Percentiles rank a stretch among this genome's conserved stretches.
These are phyloP conservation scores for Syncephalis fuscata DNA, from an alignment of 371 early-diverging fungal species.

Conservation along the genomic window DNA sequence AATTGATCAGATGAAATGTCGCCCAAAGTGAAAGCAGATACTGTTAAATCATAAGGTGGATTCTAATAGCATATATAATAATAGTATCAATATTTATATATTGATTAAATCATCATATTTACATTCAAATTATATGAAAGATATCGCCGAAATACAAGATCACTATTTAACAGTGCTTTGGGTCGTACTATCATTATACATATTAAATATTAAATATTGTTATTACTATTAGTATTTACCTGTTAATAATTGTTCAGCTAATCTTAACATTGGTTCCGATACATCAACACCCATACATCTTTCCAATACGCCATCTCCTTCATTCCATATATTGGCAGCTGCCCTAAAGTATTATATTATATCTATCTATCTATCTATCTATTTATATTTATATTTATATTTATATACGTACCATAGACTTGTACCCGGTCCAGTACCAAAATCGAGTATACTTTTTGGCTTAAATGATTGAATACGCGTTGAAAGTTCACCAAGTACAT, in stretches of 20 bases:
- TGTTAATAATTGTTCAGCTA: slow-evolving; percentile 28
- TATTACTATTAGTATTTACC: slow-evolving; percentile 1
- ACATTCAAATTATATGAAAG: slow-evolving; percentile 29
- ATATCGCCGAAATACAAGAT: slow-evolving; percentile 42
- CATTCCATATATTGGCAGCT: slow-evolving; percentile 33
- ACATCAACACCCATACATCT: slow-evolving; percentile 55
- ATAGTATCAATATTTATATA: too few species aligned
- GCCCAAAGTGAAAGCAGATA: slow-evolving; percentile 53
- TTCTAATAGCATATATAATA: slow-evolving; percentile 6
- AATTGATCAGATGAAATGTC: slow-evolving; percentile 51
- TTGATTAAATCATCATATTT: slow-evolving; percentile 2
- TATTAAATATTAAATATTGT: background rate
- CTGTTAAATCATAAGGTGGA: slow-evolving; percentile 42
- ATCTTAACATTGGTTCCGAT: slow-evolving; percentile 60
- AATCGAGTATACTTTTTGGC: slow-evolving; percentile 55
- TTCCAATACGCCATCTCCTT: slow-evolving; percentile 11
- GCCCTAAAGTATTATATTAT: slow-evolving; percentile 30
- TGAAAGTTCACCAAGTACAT: slow-evolving; percentile 47
- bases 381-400: background rate
- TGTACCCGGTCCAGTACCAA: slow-evolving; percentile 80
- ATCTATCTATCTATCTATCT: too few species aligned
- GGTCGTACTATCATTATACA: background rate
- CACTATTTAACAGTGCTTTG: slow-evolving; percentile 6
- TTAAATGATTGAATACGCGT: slow-evolving; percentile 34
- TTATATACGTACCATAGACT: slow-evolving; percentile 40